These are phyloP conservation scores for Lachnellula cervina DNA, from an alignment of 2,329 filamentous ascomycete species.

Conservation along the genomic window DNA sequence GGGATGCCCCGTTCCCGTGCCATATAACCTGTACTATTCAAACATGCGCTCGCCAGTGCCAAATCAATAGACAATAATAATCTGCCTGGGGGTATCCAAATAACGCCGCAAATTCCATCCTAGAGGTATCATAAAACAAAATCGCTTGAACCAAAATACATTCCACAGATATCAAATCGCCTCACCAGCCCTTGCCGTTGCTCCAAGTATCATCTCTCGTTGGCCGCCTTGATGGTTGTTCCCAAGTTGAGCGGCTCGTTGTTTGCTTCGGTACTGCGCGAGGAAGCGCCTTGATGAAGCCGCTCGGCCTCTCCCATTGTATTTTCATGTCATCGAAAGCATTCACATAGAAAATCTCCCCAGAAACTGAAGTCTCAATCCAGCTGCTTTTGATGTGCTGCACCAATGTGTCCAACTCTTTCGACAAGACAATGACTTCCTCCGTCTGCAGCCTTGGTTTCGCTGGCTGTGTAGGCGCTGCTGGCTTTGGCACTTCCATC, in stretches of 20 bases:
- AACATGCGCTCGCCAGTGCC: too few species aligned
- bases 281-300: conserved; percentile 4
- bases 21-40: too few species aligned
- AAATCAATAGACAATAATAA: too few species aligned
- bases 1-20: too few species aligned
- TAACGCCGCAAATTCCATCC: not conserved
- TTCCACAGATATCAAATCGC: not conserved
- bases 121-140: not conserved
- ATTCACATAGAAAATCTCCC: conserved; percentile 10
- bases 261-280: not conserved
- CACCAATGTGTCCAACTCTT: conserved; percentile 3
- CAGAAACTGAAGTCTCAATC: conserved; percentile 7
- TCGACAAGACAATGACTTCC: conserved; percentile 8
- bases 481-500: not conserved
- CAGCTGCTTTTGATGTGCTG: conserved; percentile 17
- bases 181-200: not conserved
- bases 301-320: conserved; percentile 11
- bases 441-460: conserved; percentile 4
- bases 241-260: not conserved
- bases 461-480: not conserved
- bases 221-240: not conserved
- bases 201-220: not conserved
- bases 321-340: conserved; percentile 10
- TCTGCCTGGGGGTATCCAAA: not conserved
- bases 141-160: not conserved